Evolutionary conservation across 2,329 filamentous ascomycete species (phyloP).

Genomic region (Aspergillus clavatus): DNA sequence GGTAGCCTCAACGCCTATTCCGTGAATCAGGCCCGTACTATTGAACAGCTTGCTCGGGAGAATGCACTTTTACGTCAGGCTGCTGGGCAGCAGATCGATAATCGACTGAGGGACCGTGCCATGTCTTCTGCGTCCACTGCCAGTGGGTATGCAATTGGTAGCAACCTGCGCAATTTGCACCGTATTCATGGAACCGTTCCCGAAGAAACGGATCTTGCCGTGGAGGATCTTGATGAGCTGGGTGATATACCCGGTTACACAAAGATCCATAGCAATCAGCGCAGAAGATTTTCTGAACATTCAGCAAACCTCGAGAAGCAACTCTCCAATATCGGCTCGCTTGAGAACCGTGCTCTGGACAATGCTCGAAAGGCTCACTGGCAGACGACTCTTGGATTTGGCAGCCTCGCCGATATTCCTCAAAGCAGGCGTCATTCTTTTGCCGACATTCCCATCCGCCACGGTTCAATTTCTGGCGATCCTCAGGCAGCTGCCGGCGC

Average conservation of each 20-base stretch:
- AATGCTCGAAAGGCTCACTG: slow-evolving; percentile 46
- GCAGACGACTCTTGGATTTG: slow-evolving; percentile 49
- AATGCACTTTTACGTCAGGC: slow-evolving; percentile 46
- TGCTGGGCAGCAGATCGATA: slow-evolving; percentile 38
- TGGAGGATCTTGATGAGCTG: slow-evolving; percentile 44
- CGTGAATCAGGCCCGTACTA: slow-evolving; percentile 40
- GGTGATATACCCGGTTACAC: slow-evolving; percentile 37
- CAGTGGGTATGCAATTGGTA: slow-evolving; percentile 30
- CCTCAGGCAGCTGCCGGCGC: slow-evolving; percentile 18
- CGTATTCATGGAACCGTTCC: slow-evolving; percentile 40
- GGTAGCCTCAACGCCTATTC: slow-evolving; percentile 34
- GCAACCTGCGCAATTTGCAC: slow-evolving; percentile 31
- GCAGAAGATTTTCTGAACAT: slow-evolving; percentile 44
- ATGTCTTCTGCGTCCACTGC: slow-evolving; percentile 37
- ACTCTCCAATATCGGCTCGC: slow-evolving; percentile 30
- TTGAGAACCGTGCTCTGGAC: slow-evolving; percentile 43
- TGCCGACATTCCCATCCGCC: slow-evolving; percentile 47
- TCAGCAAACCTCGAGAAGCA: slow-evolving; percentile 40
- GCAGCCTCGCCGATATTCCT: slow-evolving; percentile 41
- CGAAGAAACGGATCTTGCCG: slow-evolving; percentile 41
- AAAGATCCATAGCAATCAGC: slow-evolving; percentile 33
- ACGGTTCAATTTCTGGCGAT: slow-evolving; percentile 40
- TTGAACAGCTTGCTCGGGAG: slow-evolving; percentile 45
- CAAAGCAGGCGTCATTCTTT: slow-evolving; percentile 51
- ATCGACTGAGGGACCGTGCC: slow-evolving; percentile 37